Evolutionary conservation across 441 rosid species (phyloP).

Genomic region (Gossypium davidsonii): DNA sequence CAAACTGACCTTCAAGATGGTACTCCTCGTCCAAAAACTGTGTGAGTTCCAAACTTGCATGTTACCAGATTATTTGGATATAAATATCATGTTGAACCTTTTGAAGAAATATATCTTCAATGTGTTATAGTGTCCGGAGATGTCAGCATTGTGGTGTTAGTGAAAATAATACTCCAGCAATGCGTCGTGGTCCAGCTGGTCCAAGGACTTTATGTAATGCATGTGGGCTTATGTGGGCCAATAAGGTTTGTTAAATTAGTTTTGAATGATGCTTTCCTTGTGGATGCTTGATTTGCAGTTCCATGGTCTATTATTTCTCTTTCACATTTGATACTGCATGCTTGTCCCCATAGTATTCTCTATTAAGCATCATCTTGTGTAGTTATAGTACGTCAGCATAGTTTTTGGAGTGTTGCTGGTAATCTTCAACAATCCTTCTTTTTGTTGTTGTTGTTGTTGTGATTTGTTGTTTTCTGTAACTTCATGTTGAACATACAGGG

Average conservation of each 20-base stretch:
- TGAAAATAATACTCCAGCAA: conserved; percentile 65
- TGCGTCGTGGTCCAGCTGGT: conserved; percentile 89
- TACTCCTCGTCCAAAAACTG: conserved; percentile 41
- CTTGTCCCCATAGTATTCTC: not conserved
- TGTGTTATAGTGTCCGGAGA: conserved; percentile 38
- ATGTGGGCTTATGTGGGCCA: conserved; percentile 84
- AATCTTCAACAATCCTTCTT: not conserved
- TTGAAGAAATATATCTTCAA: conserved; percentile 6
- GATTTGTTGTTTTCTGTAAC: not conserved
- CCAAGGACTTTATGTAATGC: conserved; percentile 79
- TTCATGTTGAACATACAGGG: conserved; percentile 41
- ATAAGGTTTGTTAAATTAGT: conserved; percentile 42
- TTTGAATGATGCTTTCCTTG: not conserved
- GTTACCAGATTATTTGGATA: conserved; percentile 9
- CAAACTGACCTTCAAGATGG: conserved; percentile 43
- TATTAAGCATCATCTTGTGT: not conserved
- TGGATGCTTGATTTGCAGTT: not conserved
- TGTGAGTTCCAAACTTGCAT: conserved; percentile 40
- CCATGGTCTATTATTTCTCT: not conserved
- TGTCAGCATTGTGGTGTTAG: conserved; percentile 71
- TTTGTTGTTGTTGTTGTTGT: not conserved
- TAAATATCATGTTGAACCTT: conserved; percentile 9
- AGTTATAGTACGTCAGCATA: not conserved
- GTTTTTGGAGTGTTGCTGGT: not conserved
- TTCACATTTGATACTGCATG: not conserved